Evolutionary conservation across 208 protist genomes (phyloP).

Genomic region (Trypanosoma conorhini): DNA sequence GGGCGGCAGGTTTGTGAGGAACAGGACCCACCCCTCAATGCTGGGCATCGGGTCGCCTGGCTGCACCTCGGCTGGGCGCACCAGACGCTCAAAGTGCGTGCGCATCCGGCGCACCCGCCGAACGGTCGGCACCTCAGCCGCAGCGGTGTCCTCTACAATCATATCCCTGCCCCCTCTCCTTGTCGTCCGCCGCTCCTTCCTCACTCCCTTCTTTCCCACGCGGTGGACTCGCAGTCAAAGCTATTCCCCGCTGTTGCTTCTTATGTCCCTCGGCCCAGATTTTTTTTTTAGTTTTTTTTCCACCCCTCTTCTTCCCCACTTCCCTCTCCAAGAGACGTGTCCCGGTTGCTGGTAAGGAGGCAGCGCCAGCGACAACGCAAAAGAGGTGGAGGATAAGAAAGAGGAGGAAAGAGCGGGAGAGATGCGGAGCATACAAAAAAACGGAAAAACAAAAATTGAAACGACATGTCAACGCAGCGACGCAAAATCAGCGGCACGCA

Average conservation of each 20-base stretch:
- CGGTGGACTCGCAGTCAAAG: not conserved
- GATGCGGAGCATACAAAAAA: not conserved
- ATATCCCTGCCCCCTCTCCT: not conserved
- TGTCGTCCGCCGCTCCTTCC: not conserved
- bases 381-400: not conserved
- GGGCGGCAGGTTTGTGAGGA: slow-evolving; percentile 65
- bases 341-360: not conserved
- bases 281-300: not conserved
- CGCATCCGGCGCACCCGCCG: slow-evolving; percentile 66
- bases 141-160: slow-evolving; percentile 16
- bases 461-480: not conserved
- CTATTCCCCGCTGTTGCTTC: too few relatives aligned
- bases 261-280: not conserved
- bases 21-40: slow-evolving; percentile 85
- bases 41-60: slow-evolving; percentile 71
- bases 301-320: slow-evolving; percentile 12
- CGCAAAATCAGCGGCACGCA: not conserved
- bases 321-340: slow-evolving; percentile 24
- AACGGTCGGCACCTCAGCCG: slow-evolving; percentile 39
- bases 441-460: not conserved
- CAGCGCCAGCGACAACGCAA: not conserved
- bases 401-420: not conserved
- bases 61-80: slow-evolving; percentile 54
- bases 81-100: slow-evolving; percentile 75
- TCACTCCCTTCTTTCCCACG: not conserved